Conservation (phyloP, 2,329 filamentous ascomycete genomes). For the Fusarium anguioides region DNA sequence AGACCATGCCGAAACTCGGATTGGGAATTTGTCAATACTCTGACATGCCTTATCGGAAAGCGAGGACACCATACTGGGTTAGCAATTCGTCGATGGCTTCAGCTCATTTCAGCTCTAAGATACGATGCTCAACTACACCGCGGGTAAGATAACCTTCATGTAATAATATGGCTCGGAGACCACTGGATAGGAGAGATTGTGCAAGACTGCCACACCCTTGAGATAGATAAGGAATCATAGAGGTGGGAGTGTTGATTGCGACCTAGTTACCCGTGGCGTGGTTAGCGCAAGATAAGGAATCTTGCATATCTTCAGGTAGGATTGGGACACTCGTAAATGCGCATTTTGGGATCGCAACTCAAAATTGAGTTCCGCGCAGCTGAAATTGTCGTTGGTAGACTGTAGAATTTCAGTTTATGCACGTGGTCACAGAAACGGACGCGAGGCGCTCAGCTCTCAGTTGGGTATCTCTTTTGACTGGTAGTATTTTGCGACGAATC, state of each 20-base stretch:
- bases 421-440: slow-evolving; percentile 17
- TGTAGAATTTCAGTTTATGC: neutral
- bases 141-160: slow-evolving; percentile 7
- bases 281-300: slow-evolving; percentile 42
- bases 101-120: slow-evolving; percentile 6
- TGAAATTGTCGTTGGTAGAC: neutral
- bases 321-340: neutral
- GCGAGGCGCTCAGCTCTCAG: neutral
- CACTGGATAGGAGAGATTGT: neutral
- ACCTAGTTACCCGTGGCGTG: slow-evolving; percentile 26
- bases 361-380: neutral
- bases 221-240: slow-evolving; percentile 23
- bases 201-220: slow-evolving; percentile 10
- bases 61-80: neutral
- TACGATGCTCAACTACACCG: slow-evolving; percentile 10
- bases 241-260: slow-evolving; percentile 1
- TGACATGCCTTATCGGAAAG: slow-evolving; percentile 19
- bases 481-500: neutral
- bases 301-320: neutral
- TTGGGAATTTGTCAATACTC: neutral
- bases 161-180: neutral
- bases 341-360: neutral
- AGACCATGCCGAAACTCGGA: neutral
- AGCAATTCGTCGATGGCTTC: slow-evolving; percentile 5
- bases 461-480: slow-evolving; percentile 11